Conservation (phyloP, 2,329 filamentous ascomycete species). For the Taxawa tesnikishii region DNA sequence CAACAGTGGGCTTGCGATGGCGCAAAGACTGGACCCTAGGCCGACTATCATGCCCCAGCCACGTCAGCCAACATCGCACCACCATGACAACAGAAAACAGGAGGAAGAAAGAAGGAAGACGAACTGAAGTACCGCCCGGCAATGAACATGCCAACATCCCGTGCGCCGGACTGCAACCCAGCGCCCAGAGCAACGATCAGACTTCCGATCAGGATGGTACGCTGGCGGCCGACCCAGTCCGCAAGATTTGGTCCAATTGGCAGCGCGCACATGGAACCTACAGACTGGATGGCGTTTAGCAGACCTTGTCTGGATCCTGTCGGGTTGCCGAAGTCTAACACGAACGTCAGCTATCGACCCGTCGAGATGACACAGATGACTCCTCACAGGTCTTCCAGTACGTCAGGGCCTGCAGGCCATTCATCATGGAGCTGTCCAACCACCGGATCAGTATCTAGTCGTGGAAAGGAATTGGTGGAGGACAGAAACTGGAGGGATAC, state of each 20-base stretch:
- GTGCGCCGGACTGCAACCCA: conserved; percentile 1
- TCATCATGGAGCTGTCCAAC: conserved; percentile 2
- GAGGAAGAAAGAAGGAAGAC: not conserved
- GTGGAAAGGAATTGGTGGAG: too few relatives aligned
- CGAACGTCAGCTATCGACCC: not conserved
- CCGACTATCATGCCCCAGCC: not conserved
- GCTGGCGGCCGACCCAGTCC: conserved; percentile 1
- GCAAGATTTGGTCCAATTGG: conserved; percentile 2
- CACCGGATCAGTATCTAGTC: not conserved
- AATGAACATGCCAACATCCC: conserved; percentile 4
- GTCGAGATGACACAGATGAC: too few relatives aligned
- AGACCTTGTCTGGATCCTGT: conserved; percentile 4
- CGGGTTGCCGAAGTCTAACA: conserved; percentile 3
- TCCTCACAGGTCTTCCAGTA: conserved; percentile 2
- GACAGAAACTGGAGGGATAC: not conserved
- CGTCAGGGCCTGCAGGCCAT: not conserved
- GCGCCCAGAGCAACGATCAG: conserved; percentile 1
- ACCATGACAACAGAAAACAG: too few relatives aligned
- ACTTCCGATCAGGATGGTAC: conserved; percentile 2
- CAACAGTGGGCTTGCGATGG: not conserved
- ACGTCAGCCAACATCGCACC: too few relatives aligned
- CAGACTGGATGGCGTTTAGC: conserved; percentile 2
- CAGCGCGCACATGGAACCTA: not conserved
- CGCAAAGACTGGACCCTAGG: not conserved
- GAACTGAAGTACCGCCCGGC: conserved; percentile 2